Evolutionary conservation across 2,329 filamentous ascomycete genomes (phyloP).

Genomic region (Ascosphaera aggregata): DNA sequence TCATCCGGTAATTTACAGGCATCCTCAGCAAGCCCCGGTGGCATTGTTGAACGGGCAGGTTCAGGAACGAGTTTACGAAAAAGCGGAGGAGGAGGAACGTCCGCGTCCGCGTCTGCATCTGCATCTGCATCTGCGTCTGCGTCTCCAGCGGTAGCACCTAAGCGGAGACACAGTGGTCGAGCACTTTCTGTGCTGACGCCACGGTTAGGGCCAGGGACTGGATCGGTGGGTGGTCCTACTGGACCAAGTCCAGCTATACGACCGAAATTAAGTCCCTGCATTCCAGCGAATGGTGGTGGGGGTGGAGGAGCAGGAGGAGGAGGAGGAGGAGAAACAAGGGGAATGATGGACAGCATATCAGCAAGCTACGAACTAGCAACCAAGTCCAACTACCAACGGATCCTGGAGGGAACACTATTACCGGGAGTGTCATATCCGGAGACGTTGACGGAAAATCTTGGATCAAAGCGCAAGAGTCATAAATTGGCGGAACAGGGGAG

Average conservation of each 20-base stretch:
- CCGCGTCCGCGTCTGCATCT: too few species aligned
- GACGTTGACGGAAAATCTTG: conserved; percentile 77
- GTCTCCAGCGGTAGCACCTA: conserved; percentile 27
- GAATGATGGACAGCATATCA: conserved; percentile 15
- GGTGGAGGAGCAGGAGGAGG: not conserved
- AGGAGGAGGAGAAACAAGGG: not conserved
- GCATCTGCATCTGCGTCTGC: too few species aligned
- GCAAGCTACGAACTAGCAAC: conserved; percentile 54
- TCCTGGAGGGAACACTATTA: conserved; percentile 75
- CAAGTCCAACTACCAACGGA: conserved; percentile 97
- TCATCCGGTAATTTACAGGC: not conserved
- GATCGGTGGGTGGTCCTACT: not conserved
- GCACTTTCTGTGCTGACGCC: conserved; percentile 36
- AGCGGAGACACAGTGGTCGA: conserved; percentile 47
- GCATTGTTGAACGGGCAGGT: not conserved
- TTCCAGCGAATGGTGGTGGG: conserved; percentile 23
- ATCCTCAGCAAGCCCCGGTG: not conserved
- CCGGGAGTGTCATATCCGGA: conserved; percentile 80
- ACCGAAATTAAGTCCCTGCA: conserved; percentile 79
- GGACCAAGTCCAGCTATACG: conserved; percentile 50
- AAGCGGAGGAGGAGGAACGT: too few species aligned
- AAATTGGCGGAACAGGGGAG: conserved; percentile 95
- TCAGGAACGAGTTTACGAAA: conserved; percentile 10
- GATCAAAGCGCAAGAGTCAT: conserved; percentile 89
- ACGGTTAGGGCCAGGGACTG: not conserved